These are phyloP conservation scores for Ehretia macrophylla DNA, from an alignment of 257 asterid genomes.

Conservation along the genomic window DNA sequence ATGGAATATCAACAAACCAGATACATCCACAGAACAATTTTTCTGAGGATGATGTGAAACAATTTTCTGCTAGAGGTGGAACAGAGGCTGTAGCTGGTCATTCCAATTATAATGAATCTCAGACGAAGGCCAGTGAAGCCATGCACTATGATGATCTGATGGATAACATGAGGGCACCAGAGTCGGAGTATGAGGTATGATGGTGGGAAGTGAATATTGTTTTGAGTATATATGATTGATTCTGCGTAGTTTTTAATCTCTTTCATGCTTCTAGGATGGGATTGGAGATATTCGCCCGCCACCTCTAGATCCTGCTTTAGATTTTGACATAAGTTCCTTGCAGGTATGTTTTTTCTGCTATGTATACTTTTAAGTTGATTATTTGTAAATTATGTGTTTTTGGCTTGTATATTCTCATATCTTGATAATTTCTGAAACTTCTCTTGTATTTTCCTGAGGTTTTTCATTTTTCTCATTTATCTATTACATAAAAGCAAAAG, in stretches of 20 bases:
- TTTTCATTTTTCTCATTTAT: no score
- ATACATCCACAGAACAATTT: slow-evolving; percentile 35
- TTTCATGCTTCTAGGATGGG: slow-evolving; percentile 44
- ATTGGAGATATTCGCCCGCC: slow-evolving; percentile 2
- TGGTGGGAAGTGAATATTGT: slow-evolving; percentile 3
- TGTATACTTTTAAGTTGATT: background rate
- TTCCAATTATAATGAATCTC: slow-evolving; percentile 39
- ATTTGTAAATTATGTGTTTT: background rate
- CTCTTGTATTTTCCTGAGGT: no score
- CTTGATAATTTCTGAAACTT: no score
- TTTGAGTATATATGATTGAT: background rate
- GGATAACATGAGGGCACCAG: slow-evolving; percentile 48
- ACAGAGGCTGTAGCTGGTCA: slow-evolving; percentile 36
- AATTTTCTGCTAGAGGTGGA: slow-evolving; percentile 32
- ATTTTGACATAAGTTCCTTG: slow-evolving; percentile 2
- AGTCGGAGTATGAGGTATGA: slow-evolving; percentile 63
- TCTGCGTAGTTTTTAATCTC: slow-evolving; percentile 15
- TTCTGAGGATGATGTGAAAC: slow-evolving; percentile 35
- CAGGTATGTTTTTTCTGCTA: background rate
- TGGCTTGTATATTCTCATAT: background rate
- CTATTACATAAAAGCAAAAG: no score
- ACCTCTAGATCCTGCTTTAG: background rate
- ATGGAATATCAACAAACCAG: slow-evolving; percentile 37
- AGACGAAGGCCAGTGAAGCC: slow-evolving; percentile 37
- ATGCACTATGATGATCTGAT: slow-evolving; percentile 45